Evolutionary conservation across 345 rosid species (phyloP).

Genomic region (Cardamine resedifolia): DNA sequence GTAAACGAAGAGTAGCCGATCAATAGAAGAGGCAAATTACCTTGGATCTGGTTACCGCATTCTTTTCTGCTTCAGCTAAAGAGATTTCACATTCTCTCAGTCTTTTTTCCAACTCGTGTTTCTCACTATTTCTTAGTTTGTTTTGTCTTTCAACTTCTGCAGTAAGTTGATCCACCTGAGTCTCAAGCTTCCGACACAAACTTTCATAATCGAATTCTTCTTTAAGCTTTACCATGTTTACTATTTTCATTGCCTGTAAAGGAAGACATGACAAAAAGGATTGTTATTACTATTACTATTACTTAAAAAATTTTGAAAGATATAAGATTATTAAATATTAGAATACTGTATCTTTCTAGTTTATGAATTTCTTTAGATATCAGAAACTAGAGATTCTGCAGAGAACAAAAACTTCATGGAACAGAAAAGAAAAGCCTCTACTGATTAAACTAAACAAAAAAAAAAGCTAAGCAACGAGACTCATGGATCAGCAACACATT

Average conservation of each 20-base stretch:
- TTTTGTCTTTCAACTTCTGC: slow-evolving; percentile 85
- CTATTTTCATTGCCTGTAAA: slow-evolving; percentile 92
- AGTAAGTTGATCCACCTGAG: slow-evolving; percentile 78
- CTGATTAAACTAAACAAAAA: background rate
- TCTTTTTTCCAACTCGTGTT: slow-evolving; percentile 52
- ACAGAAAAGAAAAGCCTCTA: background rate
- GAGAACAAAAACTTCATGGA: background rate
- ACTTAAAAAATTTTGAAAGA: slow-evolving; percentile 9
- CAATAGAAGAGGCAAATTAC: slow-evolving; percentile 52
- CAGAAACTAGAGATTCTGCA: background rate
- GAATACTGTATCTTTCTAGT: background rate
- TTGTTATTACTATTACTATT: background rate
- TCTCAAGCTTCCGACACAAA: slow-evolving; percentile 79
- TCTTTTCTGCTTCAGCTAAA: slow-evolving; percentile 50
- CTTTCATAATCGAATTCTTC: slow-evolving; percentile 96
- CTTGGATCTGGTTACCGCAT: slow-evolving; percentile 68
- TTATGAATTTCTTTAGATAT: background rate
- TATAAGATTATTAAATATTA: background rate
- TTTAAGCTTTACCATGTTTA: slow-evolving; percentile 87
- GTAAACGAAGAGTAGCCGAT: slow-evolving; percentile 9
- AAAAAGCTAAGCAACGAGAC: background rate
- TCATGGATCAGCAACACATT: background rate
- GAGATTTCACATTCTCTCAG: slow-evolving; percentile 54
- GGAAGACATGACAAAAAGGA: slow-evolving; percentile 19
- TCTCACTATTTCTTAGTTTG: slow-evolving; percentile 62